These are phyloP conservation scores for Russula compacta DNA, from an alignment of 768 basidiomycete species.

Conservation along the genomic window DNA sequence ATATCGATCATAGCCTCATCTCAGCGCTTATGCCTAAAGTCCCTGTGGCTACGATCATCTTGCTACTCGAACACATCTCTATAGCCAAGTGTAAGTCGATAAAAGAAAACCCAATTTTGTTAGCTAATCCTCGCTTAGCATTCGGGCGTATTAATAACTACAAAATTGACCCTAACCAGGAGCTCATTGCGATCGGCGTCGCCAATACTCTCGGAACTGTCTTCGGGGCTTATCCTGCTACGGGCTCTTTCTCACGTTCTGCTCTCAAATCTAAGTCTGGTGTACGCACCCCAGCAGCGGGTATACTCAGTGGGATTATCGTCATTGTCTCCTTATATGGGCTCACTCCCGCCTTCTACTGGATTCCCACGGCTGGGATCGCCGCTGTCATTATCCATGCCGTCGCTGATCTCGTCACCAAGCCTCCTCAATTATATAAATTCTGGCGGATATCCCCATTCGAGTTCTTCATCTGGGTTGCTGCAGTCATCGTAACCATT, in stretches of 20 bases:
- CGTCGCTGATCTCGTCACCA: constrained; percentile 79
- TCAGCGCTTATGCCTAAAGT: constrained; percentile 63
- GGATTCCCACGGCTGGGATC: constrained; percentile 75
- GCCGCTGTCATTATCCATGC: constrained; percentile 94
- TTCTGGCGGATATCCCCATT: constrained; percentile 94
- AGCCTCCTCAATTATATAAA: constrained; percentile 71
- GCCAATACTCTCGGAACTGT: constrained; percentile 85
- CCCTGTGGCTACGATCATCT: constrained; percentile 79
- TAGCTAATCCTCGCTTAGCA: constrained; percentile 35
- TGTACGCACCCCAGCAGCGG: constrained; percentile 91
- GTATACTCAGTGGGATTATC: constrained; percentile 74
- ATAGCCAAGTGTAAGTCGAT: constrained; percentile 79
- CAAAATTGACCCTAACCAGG: constrained; percentile 90
- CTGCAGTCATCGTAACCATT: constrained; percentile 80
- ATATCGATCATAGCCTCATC: constrained; percentile 44
- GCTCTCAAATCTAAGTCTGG: constrained; percentile 95
- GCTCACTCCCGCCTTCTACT: constrained; percentile 86
- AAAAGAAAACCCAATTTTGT: too few relatives aligned
- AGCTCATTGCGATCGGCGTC: constrained; percentile 95
- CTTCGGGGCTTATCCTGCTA: constrained; percentile 91
- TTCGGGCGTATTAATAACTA: constrained; percentile 94
- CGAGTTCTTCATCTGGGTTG: constrained; percentile 83
- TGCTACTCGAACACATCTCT: constrained; percentile 92
- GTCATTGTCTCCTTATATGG: constrained; percentile 94
- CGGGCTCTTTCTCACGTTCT: constrained; percentile 97